Evolutionary conservation across 78 protist species (phyloP), one percentile per base, ranked within the genome.

Genomic region (Dictyostelium discoideum): DNA sequence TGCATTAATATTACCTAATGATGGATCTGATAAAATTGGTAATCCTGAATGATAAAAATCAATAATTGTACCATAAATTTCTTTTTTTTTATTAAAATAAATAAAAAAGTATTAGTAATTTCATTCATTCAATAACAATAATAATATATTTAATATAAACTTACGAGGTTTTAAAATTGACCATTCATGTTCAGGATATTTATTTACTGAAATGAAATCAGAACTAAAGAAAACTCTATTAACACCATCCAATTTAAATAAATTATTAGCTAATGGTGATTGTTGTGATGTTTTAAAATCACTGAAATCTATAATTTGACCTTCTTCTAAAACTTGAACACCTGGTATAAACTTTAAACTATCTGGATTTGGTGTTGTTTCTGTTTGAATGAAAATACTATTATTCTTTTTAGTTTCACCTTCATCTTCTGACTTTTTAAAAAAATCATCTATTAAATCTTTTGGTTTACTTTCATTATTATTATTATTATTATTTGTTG

Each of bases 131-230:
- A 60, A 11, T 54, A n/a, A n/a, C n/a, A n/a, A n/a, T n/a, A n/a
- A n/a, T n/a, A 26, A 9, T 50, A 29, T 7, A 22, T 26, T 7
- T 85, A 40, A 18, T n/a, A 22, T 63, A 39, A 44, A 57, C 86
- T 32, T 87, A 87, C 93, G 92, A 50, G 96, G 96, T 82, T 93
- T 96, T n/a, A 97, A 46, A n/a, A 73, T 65, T 10, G 93, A 87
- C 98, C 98, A 97, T 37, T 89, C 94, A 13, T 16, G 11, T 39
- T 85, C 97, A 3, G 78, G 48, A 42, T 44, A 42, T 88, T 97
- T 98, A 39, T 97, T 95, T n/a, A 98, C 98, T 14, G 98, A 96
- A 44, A 98, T 74, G 79, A 92, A 98, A 37, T 89, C 76, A 2
- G 92, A 83, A 57, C 97, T 93, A 69, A 97, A 67, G 93, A 92